phyloP scores from a whole-genome alignment of 768 basidiomycete genomes.

The Clathrus columnatus region DNA sequence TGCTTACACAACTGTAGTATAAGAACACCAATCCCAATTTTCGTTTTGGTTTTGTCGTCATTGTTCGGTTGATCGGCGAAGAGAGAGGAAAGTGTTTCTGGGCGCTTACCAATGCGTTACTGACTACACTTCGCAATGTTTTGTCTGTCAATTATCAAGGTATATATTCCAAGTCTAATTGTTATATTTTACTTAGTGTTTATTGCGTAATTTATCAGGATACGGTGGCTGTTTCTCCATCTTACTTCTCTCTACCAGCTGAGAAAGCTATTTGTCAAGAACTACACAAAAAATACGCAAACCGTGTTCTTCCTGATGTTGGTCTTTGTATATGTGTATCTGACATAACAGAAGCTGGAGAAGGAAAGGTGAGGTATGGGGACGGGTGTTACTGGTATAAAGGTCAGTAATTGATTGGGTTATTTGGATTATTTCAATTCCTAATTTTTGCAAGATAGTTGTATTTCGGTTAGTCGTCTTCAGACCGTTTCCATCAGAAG shows the following conservation, averaged over 20 bases:
- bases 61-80: constrained; percentile 23
- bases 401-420: constrained; percentile 35
- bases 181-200: too few species aligned
- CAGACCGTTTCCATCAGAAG: constrained; percentile 78
- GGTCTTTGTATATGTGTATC: constrained; percentile 89
- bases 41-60: constrained; percentile 58
- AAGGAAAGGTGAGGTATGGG: constrained; percentile 90
- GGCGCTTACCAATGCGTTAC: background rate
- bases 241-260: constrained; percentile 70
- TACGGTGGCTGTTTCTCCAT: constrained; percentile 80
- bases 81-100: background rate
- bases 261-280: constrained; percentile 77
- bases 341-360: constrained; percentile 76
- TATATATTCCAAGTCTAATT: constrained; percentile 2
- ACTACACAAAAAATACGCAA: constrained; percentile 93
- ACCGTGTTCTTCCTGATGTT: constrained; percentile 81
- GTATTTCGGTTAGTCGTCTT: constrained; percentile 88
- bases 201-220: constrained; percentile 45
- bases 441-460: constrained; percentile 35
- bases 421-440: background rate
- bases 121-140: too few species aligned
- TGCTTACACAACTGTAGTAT: background rate
- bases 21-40: constrained; percentile 61
- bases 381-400: constrained; percentile 95
- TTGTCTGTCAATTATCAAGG: constrained; percentile 29